Evolutionary conservation across 805 yeast genomes (phyloP).

Genomic region (Blastobotrys parvus): DNA sequence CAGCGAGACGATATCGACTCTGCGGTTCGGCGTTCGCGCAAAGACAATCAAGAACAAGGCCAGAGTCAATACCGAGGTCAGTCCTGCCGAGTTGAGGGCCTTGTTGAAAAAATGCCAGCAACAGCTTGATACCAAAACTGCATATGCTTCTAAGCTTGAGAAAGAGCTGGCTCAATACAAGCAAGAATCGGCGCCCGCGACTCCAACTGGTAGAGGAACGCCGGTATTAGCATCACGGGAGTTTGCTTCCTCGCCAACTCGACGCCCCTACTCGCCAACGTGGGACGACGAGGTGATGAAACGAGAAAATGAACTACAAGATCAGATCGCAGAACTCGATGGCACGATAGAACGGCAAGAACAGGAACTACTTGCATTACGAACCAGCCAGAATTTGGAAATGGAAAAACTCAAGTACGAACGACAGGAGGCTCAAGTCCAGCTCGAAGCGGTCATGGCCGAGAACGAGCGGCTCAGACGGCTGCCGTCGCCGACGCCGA

Average conservation of each 20-base stretch:
- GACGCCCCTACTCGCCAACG: not conserved
- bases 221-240: too few relatives aligned
- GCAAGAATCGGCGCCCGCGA: not conserved
- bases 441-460: constrained; percentile 10
- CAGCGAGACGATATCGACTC: constrained; percentile 59
- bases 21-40: constrained; percentile 69
- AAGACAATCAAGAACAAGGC: constrained; percentile 59
- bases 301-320: constrained; percentile 28
- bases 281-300: constrained; percentile 18
- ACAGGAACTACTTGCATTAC: constrained; percentile 13
- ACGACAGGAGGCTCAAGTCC: constrained; percentile 18
- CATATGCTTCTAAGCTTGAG: constrained; percentile 36
- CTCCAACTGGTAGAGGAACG: too few relatives aligned
- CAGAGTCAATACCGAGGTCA: constrained; percentile 52
- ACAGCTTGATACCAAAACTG: constrained; percentile 18
- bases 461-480: constrained; percentile 15
- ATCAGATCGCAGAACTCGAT: constrained; percentile 24
- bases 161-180: constrained; percentile 26
- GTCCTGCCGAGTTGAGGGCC: constrained; percentile 39
- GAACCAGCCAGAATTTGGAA: constrained; percentile 5
- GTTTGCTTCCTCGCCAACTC: not conserved
- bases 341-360: constrained; percentile 14
- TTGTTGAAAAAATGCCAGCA: constrained; percentile 30
- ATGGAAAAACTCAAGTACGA: constrained; percentile 17
- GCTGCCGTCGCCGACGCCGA: not conserved